Evolutionary conservation across 2,329 filamentous ascomycete species (phyloP).

Genomic region (Colletotrichum limetticola): DNA sequence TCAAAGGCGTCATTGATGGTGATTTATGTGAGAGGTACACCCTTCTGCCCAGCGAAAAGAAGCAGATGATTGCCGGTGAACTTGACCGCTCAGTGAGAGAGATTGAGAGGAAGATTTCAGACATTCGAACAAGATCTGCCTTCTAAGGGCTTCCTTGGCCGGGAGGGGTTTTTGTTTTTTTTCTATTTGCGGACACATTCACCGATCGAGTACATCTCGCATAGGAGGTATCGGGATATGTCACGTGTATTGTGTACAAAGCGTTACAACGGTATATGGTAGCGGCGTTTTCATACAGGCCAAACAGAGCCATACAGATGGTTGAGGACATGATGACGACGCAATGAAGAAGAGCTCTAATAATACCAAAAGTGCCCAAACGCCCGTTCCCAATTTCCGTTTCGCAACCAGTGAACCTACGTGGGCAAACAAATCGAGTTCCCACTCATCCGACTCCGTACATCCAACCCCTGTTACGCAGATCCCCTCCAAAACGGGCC

Average conservation of each 20-base stretch:
- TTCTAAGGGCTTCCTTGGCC: slow-evolving; percentile 53
- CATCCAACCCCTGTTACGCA: neutral
- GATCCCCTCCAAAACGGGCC: slow-evolving; percentile 46
- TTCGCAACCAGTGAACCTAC: neutral
- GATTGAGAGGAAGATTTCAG: slow-evolving; percentile 94
- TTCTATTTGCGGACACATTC: neutral
- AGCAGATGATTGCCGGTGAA: slow-evolving; percentile 94
- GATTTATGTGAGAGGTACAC: slow-evolving; percentile 95
- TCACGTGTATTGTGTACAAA: slow-evolving; percentile 27
- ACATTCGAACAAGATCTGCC: slow-evolving; percentile 68
- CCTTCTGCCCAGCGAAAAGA: slow-evolving; percentile 85
- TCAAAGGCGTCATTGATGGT: slow-evolving; percentile 96
- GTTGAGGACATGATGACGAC: slow-evolving; percentile 35
- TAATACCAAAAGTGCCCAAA: slow-evolving; percentile 9
- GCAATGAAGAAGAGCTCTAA: slow-evolving; percentile 35
- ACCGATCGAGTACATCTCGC: neutral
- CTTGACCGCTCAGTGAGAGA: slow-evolving; percentile 90
- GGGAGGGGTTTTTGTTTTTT: neutral
- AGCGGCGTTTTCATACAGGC: slow-evolving; percentile 33
- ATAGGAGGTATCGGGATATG: neutral
- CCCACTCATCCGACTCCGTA: neutral
- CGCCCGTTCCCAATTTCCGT: neutral
- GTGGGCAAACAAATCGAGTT: neutral
- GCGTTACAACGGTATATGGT: slow-evolving; percentile 23
- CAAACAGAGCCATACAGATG: slow-evolving; percentile 24